Conservation (phyloP, 371 early-diverging fungal species). For the Apophysomyces elegans region DNA sequence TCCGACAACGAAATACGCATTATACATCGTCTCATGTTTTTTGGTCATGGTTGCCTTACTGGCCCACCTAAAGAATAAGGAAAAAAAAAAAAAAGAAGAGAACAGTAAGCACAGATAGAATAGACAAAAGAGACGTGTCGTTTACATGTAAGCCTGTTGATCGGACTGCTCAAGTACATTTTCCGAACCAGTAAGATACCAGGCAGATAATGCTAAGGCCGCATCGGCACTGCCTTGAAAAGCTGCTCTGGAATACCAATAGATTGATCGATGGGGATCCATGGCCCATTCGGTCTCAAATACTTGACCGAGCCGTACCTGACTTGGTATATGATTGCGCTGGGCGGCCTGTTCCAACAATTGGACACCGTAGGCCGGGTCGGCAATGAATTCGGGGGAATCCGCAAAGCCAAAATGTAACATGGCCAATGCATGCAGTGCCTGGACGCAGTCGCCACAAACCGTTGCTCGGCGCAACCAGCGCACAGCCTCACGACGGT, state of each 20-base stretch:
- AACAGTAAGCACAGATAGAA: background rate
- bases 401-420: conserved; percentile 66
- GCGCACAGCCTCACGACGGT: conserved; percentile 89
- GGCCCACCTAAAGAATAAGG: conserved; percentile 16
- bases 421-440: conserved; percentile 87
- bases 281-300: conserved; percentile 90
- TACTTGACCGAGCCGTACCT: conserved; percentile 87
- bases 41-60: conserved; percentile 28
- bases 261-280: conserved; percentile 81
- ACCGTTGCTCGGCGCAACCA: conserved; percentile 92
- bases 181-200: conserved; percentile 88
- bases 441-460: conserved; percentile 77
- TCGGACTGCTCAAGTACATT: conserved; percentile 78
- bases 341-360: conserved; percentile 86
- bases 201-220: conserved; percentile 84
- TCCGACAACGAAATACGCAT: conserved; percentile 85
- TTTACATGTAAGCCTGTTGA: conserved; percentile 76
- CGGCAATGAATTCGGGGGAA: conserved; percentile 56
- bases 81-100: too few relatives aligned
- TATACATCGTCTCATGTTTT: conserved; percentile 63
- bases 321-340: conserved; percentile 88
- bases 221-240: conserved; percentile 81
- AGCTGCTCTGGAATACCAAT: conserved; percentile 93
- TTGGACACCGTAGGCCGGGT: conserved; percentile 83
- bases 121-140: background rate